Evolutionary conservation across 169 alveolate species (phyloP).

Genomic region (Eimeria sp.): DNA sequence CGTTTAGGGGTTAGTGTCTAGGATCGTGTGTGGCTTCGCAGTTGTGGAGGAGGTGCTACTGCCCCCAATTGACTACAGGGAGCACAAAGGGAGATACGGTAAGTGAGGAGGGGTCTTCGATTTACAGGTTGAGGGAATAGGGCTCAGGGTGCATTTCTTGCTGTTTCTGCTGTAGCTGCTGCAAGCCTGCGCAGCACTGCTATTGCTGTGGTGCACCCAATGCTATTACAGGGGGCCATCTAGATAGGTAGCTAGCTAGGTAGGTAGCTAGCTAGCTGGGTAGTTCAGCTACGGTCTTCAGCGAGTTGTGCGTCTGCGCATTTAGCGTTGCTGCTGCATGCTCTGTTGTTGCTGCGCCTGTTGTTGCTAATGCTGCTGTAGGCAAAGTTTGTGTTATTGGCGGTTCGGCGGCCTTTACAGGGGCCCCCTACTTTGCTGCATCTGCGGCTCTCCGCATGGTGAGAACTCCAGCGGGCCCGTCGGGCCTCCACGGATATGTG

Average conservation of each 20-base stretch:
- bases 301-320: not conserved
- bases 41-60: slow-evolving; percentile 14
- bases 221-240: not conserved
- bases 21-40: not conserved
- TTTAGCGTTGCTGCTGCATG: not conserved
- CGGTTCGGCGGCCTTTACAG: slow-evolving; percentile 95
- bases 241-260: not conserved
- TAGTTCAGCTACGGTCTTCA: not conserved
- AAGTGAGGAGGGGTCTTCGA: not conserved
- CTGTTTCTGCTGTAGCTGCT: not conserved
- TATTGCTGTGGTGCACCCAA: not conserved
- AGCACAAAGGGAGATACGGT: slow-evolving; percentile 53
- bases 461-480: not conserved
- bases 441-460: slow-evolving; percentile 91
- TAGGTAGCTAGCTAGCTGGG: not conserved
- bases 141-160: not conserved
- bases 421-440: slow-evolving; percentile 97
- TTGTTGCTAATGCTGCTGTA: not conserved
- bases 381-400: slow-evolving; percentile 92
- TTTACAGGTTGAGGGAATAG: not conserved
- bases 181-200: not conserved
- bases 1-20: not conserved
- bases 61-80: slow-evolving; percentile 5
- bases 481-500: no score
- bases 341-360: not conserved